Evolutionary conservation across 169 alveolate genomes (phyloP).

Genomic region (Cryptosporidium canis): DNA sequence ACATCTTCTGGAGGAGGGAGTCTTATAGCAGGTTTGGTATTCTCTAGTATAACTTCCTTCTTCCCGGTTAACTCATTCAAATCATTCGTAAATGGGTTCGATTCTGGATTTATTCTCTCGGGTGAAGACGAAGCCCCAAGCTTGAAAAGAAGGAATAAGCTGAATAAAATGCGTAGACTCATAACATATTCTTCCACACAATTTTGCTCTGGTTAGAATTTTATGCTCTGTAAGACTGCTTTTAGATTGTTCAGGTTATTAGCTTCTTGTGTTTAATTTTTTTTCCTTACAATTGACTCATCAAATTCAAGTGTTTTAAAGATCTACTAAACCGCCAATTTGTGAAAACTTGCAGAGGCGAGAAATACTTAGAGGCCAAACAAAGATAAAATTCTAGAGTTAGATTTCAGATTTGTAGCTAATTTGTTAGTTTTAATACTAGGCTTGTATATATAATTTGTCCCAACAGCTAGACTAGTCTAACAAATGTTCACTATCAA

Average conservation of each 20-base stretch:
- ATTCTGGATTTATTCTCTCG: background rate
- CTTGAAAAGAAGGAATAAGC: slow-evolving; percentile 20
- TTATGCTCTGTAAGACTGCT: background rate
- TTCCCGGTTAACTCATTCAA: background rate
- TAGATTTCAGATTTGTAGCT: background rate
- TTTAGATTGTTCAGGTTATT: background rate
- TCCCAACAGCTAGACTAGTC: background rate
- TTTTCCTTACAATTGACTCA: background rate
- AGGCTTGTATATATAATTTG: background rate
- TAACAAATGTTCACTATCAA: background rate
- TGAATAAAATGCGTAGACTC: slow-evolving; percentile 24
- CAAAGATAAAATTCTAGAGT: background rate
- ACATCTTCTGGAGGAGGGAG: background rate
- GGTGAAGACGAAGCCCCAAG: background rate
- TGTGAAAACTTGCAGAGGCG: background rate
- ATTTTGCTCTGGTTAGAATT: background rate
- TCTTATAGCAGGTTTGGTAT: background rate
- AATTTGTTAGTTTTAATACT: background rate
- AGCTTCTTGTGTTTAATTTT: background rate
- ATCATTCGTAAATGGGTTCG: slow-evolving; percentile 2
- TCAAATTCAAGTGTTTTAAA: slow-evolving; percentile 18
- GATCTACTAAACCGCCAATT: slow-evolving; percentile 18
- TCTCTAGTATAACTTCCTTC: background rate
- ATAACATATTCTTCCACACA: slow-evolving; percentile 15
- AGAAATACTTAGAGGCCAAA: background rate